Evolutionary conservation across 306 rosid genomes (phyloP), one percentile per base, ranked within the genome.

Genomic region (Prunus persica): DNA sequence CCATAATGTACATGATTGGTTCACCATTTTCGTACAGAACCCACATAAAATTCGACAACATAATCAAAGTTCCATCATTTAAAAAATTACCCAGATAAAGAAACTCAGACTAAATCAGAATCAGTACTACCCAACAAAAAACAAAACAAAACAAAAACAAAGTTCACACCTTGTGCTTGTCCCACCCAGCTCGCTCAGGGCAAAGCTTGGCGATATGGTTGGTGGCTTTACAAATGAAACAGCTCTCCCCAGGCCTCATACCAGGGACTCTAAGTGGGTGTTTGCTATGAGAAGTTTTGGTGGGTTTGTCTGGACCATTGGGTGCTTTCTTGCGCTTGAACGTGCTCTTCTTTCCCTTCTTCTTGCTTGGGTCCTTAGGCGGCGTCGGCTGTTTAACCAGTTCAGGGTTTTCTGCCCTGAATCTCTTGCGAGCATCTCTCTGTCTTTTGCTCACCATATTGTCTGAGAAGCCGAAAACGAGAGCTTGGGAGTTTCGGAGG

Each of bases 221-320:
- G 22, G 62, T 71, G 43, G 85, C 86, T 74, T 83, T 89, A 72
- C 97, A 92, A 71, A 95, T 92, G 88, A 85, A 95, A 76, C 98
- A 92, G 77, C 86, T 89, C 2, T 95, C 98, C 19, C 97, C 98
- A 28, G 98, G 97, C 85, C 85, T 95, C 98, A 88, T 88, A 5
- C 98, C 98, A n/a, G 96, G 96, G 11, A 94, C 93, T 81, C 97
- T 84, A 14, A 91, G 92, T 12, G 93, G 97, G 81, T 84, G 93
- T 71, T 82, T 88, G 5, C 65, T 71, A 50, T 56, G 85, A 18
- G 63, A 79, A 69, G 50, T 84, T 70, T 83, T 87, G 50, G 22
- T 38, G 16, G 87, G 64, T 41, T 74, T 74, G 27, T 46, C 76
- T 5, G 82, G 76, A 50, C 67, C 86, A 43, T 76, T 61, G 69